Conservation (phyloP, 2,329 filamentous ascomycete species). For the Tolypocladium ovalisporum region DNA sequence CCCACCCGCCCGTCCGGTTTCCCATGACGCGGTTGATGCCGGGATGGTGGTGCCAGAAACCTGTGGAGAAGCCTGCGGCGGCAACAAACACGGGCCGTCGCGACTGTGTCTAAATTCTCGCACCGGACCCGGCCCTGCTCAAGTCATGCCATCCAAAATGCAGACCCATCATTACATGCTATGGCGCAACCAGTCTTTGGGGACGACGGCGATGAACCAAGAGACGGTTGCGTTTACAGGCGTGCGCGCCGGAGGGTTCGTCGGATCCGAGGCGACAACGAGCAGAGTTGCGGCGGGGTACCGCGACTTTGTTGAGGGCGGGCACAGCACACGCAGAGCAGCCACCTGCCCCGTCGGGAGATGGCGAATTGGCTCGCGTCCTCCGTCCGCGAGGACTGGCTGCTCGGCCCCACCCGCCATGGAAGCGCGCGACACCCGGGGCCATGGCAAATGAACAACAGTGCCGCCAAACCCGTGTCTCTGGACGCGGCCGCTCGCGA, state of each 20-base stretch:
- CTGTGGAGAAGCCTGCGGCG: not conserved
- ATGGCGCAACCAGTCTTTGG: too few species aligned
- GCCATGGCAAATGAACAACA: not conserved
- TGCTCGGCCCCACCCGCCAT: slow-evolving; percentile 1
- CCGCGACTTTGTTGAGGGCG: not conserved
- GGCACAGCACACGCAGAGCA: not conserved
- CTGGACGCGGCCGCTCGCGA: not conserved
- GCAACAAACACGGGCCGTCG: not conserved
- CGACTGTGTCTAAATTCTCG: not conserved
- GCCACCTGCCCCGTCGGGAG: not conserved
- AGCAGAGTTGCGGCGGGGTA: not conserved
- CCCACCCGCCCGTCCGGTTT: not conserved
- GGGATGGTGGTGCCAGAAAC: not conserved
- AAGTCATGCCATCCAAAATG: not conserved
- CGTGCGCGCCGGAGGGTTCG: not conserved
- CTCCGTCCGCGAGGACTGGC: not conserved
- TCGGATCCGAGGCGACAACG: not conserved
- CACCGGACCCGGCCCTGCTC: not conserved
- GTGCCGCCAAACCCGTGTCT: not conserved
- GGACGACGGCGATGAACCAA: not conserved
- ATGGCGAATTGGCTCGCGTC: not conserved
- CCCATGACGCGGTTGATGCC: not conserved
- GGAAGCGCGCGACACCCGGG: not conserved
- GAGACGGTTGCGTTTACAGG: not conserved
- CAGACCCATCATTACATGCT: not conserved